Base-by-base conservation (phyloP, 2,329 filamentous ascomycete genomes). In the Talaromyces marneffei region DNA sequence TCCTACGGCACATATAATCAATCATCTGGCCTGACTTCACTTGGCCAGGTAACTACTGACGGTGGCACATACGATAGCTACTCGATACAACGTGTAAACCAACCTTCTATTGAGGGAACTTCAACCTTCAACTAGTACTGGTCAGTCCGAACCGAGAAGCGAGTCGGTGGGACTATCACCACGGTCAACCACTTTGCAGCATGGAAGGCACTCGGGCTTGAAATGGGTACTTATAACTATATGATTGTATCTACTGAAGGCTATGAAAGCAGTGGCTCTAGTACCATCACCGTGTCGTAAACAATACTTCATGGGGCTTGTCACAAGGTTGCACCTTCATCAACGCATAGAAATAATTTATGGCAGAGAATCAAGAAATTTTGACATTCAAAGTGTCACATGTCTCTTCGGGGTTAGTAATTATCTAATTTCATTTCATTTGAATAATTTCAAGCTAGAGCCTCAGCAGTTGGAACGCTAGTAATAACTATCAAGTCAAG, bases 71-170 rank as follows among this genome's bases (percentile, higher is more conserved):
- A 78, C 64, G 65, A 74, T 33, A 73, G 78, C 62, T 77, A 74
- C 62, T 69, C 70, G 12, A 65, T 71, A 31, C 65, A 68, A 4
- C 77, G 72, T 9, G 68, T 68, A 44, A 74, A 79, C 59, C 67
- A 71, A 25, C 75, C 77, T 7, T 78, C 75, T 0, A 77, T 79
- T 39, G 60, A 66, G 1, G 76, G 75, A 6, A 77, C 72, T 16
- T 64, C 67, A 1, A 79, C 75, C 9, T 79, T 79, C 63, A 67
- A 70, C 33, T 77, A 79, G 66, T 79, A 74, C 66, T 78, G 73
- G 72, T 78, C 75, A 9, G 71, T 79, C 42, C 72, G 77, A 8
- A 69, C 65, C 8, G 67, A 33, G 54, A 75, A 73, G 66, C 73
- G 77, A 10, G 65, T 65, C 8, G 70, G 71, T 31, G 75, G 75